phyloP scores from a whole-genome alignment of 1,284 basidiomycete genomes.

The Puccinia coronata region DNA sequence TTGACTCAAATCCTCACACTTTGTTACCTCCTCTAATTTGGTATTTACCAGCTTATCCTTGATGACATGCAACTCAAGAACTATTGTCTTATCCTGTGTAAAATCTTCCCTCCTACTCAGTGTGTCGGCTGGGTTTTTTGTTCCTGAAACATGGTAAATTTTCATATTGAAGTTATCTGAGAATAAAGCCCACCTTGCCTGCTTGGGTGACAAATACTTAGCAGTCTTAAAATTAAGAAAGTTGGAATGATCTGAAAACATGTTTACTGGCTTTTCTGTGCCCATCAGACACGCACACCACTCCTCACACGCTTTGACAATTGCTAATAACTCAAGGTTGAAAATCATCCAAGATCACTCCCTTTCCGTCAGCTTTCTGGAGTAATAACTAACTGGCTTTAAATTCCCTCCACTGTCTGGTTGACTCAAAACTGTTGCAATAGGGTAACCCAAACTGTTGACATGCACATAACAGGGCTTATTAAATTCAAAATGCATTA shows the following conservation, averaged over 20 bases:
- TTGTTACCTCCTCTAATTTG: no score
- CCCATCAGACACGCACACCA: conserved; percentile 7
- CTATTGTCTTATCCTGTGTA: background rate
- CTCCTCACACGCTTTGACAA: conserved; percentile 7
- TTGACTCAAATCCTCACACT: no score
- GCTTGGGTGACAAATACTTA: background rate
- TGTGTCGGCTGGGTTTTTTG: conserved; percentile 2
- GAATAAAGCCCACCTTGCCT: conserved; percentile 8
- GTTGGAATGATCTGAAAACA: conserved; percentile 29
- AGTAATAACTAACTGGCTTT: conserved; percentile 14
- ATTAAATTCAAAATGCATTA: no score
- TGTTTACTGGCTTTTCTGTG: background rate
- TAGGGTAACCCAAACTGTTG: no score
- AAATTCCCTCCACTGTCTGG: no score
- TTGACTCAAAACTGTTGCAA: no score
- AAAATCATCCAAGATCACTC: background rate
- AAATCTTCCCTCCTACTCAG: background rate
- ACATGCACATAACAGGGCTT: no score
- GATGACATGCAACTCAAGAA: background rate
- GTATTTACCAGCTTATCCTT: background rate
- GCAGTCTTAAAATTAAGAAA: conserved; percentile 22
- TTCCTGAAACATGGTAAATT: conserved; percentile 17
- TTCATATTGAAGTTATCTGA: background rate
- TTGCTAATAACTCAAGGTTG: conserved; percentile 23
- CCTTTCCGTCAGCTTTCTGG: background rate